Base-by-base conservation (phyloP, 257 asterid species). In the Catharanthus roseus region DNA sequence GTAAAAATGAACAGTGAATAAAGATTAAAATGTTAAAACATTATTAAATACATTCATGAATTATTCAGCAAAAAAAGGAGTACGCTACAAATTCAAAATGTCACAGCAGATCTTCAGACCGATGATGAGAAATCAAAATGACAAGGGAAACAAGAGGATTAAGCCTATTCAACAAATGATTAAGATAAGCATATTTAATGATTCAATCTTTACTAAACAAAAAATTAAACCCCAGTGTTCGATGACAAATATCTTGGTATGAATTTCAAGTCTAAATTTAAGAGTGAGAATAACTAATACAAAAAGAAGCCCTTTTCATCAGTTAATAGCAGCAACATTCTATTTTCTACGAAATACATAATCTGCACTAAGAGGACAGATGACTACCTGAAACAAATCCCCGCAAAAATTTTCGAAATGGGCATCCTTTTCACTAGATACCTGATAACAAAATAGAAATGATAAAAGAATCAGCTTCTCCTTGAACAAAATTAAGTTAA, bases 371-470 rank as follows among this genome's bases (percentile, higher is more conserved):
- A 29, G 47, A 10, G 16, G 23, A 9, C 2, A 24, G 28, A 67
- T 41, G 64, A 42, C 33, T 88, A 89, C 95, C 90, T 61, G 75
- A 74, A 86, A 77, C 76, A 90, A 75, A 51, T 90, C 90, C 65
- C 90, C 81, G 80, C 89, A 85, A 73, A 90, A 88, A 68, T 77
- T 86, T 62, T 81, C 77, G 65, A 88, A 87, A 9, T 79, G 82
- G 44, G 81, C 58, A 81, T 83, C 86, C 58, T 85, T 72, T 57
- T 80, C 91, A 68, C 68, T 69, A 5, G 86, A 33, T 10, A 36
- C 93, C 95, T 85, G 88, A 33, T 5, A 26, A 38, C 11, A 18
- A 78, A 39, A 61, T 31, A 55, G 34, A 61, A 54, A 51, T 44
- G 29, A 47, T 41, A 77, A 26, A 42, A 3, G 42, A 72, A 33